Evolutionary conservation across 2,329 filamentous ascomycete species (phyloP).

Genomic region (Thermomyces lanuginosus): DNA sequence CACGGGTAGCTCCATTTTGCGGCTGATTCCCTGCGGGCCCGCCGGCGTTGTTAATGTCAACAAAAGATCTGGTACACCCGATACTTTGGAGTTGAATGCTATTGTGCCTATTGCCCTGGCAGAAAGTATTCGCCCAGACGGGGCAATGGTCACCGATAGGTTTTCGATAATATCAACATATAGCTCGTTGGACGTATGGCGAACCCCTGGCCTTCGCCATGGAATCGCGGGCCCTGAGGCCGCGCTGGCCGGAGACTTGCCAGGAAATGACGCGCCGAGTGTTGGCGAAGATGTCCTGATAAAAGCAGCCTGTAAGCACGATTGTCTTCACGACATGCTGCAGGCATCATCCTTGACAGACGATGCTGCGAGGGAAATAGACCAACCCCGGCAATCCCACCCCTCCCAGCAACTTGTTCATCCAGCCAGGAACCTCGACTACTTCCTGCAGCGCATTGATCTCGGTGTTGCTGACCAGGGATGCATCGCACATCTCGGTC

Average conservation of each 20-base stretch:
- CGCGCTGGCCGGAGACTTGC: constrained; percentile 13
- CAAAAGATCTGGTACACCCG: constrained; percentile 79
- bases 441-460: constrained; percentile 81
- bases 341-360: background rate
- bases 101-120: constrained; percentile 85
- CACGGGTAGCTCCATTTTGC: constrained; percentile 70
- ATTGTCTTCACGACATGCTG: background rate
- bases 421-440: constrained; percentile 78
- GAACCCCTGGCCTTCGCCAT: constrained; percentile 81
- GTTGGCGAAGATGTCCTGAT: constrained; percentile 24
- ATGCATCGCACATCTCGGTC: constrained; percentile 91
- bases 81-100: constrained; percentile 88
- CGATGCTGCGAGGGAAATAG: constrained; percentile 1
- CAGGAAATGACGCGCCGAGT: constrained; percentile 25
- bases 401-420: constrained; percentile 75
- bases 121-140: constrained; percentile 71
- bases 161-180: constrained; percentile 94
- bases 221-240: constrained; percentile 45
- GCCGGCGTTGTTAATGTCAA: constrained; percentile 65
- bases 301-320: background rate
- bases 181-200: constrained; percentile 91
- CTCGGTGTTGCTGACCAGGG: constrained; percentile 77
- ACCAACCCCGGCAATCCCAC: constrained; percentile 63
- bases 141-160: constrained; percentile 71
- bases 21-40: constrained; percentile 57